Base-by-base conservation (phyloP, 1,284 basidiomycete genomes). In the Moesziomyces globuligerus region DNA sequence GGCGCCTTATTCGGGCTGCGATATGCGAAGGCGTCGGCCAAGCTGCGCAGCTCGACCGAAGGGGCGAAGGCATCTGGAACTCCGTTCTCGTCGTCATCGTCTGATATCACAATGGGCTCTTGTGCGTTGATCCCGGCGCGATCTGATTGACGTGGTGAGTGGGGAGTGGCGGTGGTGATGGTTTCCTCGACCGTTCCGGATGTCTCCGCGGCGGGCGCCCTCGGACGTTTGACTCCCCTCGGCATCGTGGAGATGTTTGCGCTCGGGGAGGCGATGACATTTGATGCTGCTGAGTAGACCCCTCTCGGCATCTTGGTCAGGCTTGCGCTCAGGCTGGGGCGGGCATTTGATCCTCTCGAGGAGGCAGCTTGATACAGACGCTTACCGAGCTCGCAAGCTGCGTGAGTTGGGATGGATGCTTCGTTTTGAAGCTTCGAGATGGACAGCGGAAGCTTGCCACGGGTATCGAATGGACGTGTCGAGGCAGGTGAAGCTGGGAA, bases 101-200 rank as follows among this genome's bases (percentile, higher is more conserved):
- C 54, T 13, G 61, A 59, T 29, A 66, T 66, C 17, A 66, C 40
- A 26, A 66, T 66, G 13, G 51, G 36, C 9, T 46, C 32, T 4
- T 43, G 5, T 3, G 50, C 40, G 11, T 41, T 52, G 7, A 23
- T 36, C 3, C 51, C 48, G 20, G 25, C n/a, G n/a, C n/a, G n/a
- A n/a, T n/a, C n/a, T n/a, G n/a, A 17, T 48, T 18, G 25, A 32
- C 13, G 13, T 40, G 41, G 20, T 25, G 18, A 23, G 20, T 53
- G 4, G 37, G 18, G 2, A 28, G 26, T 53, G 11, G 10, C n/a
- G 15, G 47, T 37, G 39, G 24, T 29, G 43, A 18, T 8, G 38
- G 23, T 11, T n/a, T 7, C 20, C 7, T 42, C 24, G 9, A 24
- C 39, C 9, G 20, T 11, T 5, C 4, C 26, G 3, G 53, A 37